Evolutionary conservation across 306 rosid genomes (phyloP), one percentile per base, ranked within the genome.

Genomic region (Alnus glutinosa): DNA sequence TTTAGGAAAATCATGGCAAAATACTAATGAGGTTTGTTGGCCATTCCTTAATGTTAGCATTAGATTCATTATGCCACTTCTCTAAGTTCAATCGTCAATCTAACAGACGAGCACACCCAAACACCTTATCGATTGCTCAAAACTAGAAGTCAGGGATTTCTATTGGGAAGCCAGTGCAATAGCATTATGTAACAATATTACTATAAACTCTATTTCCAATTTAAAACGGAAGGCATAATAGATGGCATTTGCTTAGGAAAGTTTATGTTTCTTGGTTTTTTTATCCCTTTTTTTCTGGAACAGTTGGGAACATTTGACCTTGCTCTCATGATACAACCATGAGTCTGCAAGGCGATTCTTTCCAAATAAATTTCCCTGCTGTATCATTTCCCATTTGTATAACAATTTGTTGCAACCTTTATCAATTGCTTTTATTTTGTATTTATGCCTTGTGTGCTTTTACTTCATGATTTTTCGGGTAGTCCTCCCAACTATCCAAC

Each of bases 1-100:
- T 86, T 92, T 83, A 83, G 88, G 79, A 89, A 89, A 79, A 78
- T 84, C 63, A 72, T 92, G 90, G 94, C 85, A 34, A 82, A 78
- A 28, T 73, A 79, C 83, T 85, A 70, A 70, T 72, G 81, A 91
- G 92, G 90, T 91, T 84, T 76, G 84, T 77, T 42, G 46, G 46
- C 46, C 46, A 42, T 4, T 42, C 46, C 46, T 42, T 42, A 42
- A 3, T 44, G 15, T 34, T 36, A 55, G 28, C 62, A 55, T 19
- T 55, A 55, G 9, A 19, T 19, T 55, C 62, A n/a, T 55, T 55
- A 8, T 55, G 62, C 32, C n/a, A 55, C 30, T 3, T 54, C 28
- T 2, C 62, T 55, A 55, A 55, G 62, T 55, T n/a, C 3, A 55
- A 55, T 55, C 7, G 52, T 49, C 52, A 12, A 49, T 49, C 52